phyloP scores from a whole-genome alignment of 202 grass and related monocot genomes.

The Zizania palustris region DNA sequence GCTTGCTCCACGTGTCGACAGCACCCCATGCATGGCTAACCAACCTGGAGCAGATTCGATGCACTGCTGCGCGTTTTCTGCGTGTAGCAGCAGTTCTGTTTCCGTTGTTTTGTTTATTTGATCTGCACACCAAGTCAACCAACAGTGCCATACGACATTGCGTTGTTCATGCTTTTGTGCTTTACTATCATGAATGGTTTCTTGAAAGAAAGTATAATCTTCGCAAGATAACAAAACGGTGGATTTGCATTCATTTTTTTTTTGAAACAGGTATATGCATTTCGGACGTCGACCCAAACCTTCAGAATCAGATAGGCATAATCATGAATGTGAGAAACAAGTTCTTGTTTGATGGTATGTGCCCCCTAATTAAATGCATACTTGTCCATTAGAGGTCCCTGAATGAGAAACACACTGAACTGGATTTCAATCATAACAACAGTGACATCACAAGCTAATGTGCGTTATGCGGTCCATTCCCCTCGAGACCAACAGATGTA shows the following conservation, averaged over 20 bases:
- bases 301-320: not conserved
- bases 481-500: slow-evolving; percentile 5
- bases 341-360: slow-evolving; percentile 26
- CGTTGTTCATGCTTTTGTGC: not conserved
- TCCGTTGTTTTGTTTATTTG: not conserved
- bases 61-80: not conserved
- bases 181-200: not conserved
- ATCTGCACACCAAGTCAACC: not conserved
- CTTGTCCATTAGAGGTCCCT: slow-evolving; percentile 23
- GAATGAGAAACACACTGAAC: slow-evolving; percentile 26
- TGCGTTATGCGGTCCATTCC: slow-evolving; percentile 13
- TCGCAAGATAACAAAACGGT: not conserved
- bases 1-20: not conserved
- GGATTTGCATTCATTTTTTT: too few species aligned
- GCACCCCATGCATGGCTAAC: not conserved
- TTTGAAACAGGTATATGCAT: too few species aligned
- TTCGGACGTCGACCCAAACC: not conserved
- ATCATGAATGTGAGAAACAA: slow-evolving; percentile 14
- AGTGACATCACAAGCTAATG: slow-evolving; percentile 33
- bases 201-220: not conserved
- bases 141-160: not conserved
- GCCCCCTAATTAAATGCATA: slow-evolving; percentile 12
- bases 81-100: not conserved
- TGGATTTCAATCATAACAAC: slow-evolving; percentile 32
- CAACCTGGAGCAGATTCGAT: not conserved